Evolutionary conservation across 2,329 filamentous ascomycete species (phyloP).

Genomic region (Cordyceps cicadae): DNA sequence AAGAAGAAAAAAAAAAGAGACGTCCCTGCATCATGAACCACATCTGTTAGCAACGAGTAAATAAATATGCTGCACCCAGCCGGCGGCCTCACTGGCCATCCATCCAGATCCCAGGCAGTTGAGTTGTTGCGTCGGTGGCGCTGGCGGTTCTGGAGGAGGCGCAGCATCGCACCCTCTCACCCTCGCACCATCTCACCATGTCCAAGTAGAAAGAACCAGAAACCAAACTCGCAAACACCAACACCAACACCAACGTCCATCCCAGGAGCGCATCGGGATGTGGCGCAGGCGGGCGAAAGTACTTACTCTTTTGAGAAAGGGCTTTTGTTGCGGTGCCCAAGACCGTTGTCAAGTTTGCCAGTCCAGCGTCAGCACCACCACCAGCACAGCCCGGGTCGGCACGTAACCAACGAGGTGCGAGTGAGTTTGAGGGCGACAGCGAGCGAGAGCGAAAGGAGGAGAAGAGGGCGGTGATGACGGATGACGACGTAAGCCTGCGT

Average conservation of each 20-base stretch:
- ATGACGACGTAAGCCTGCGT: too few relatives aligned
- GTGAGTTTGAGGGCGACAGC: too few relatives aligned
- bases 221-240: neutral
- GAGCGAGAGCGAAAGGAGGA: neutral
- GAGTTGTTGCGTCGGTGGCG: neutral
- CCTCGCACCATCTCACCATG: neutral
- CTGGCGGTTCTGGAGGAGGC: neutral
- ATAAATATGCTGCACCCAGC: neutral
- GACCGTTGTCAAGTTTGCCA: neutral
- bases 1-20: neutral
- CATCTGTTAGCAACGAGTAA: neutral
- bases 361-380: neutral
- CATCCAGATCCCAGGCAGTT: too few relatives aligned
- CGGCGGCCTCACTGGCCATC: neutral
- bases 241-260: neutral
- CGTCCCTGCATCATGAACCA: neutral
- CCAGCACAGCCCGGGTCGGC: neutral
- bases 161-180: neutral
- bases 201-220: neutral
- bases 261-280: neutral
- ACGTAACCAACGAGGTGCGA: neutral
- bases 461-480: too few relatives aligned
- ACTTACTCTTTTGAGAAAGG: slow-evolving; percentile 7
- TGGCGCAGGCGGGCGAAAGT: neutral
- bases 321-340: neutral